Base-by-base conservation (phyloP, 768 basidiomycete genomes). In the Sporobolomyces roseus region DNA sequence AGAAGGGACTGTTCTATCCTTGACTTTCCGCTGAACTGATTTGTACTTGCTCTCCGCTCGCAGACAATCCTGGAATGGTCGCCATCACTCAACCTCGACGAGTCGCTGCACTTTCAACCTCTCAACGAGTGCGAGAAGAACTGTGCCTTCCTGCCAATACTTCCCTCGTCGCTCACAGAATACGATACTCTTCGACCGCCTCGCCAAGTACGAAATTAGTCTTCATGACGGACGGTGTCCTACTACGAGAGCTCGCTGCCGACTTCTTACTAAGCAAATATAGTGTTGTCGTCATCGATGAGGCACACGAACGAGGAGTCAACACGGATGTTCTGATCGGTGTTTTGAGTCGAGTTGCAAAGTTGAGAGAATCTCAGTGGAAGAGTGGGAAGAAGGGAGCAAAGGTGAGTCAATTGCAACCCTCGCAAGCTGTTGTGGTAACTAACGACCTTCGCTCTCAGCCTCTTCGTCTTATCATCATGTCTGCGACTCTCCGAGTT, bases 161-260 rank as follows among this genome's bases (percentile, higher is more conserved):
- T 0, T 87, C 88, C 1, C 83, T 84, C 30, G 91, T 98, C 9
- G 94, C 96, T 0, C 93, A 98, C 78, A 93, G 97, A 78, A 97
- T 99, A 69, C 89, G 96, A 68, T 99, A 98, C 77, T 94, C 97
- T 73, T 89, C 91, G 2, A 97, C 92, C 1, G 87, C 92, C 0
- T 92, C 92, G 5, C 83, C 91, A 1, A 83, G 85, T 27, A 99
- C 96, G 2, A 87, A 87, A 12, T 93, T 99, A 82, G 97, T 98
- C 78, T 99, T 98, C 82, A 97, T 98, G 93, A 99, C 96, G 9
- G 96, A 99, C 75, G 96, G 96, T 81, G 92, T 99, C 32, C 81
- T 99, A 38, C 81, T 99, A 21, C 87, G 96, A 63, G 96, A 99
- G 78, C 82, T 98, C 27, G 88, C 91, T 0, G 85, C 85, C 17